A percentile compares a stretch with the other conserved stretches of the same genome.
Conservation (phyloP, 2,329 filamentous ascomycete species). For the Alternaria conjuncta region DNA sequence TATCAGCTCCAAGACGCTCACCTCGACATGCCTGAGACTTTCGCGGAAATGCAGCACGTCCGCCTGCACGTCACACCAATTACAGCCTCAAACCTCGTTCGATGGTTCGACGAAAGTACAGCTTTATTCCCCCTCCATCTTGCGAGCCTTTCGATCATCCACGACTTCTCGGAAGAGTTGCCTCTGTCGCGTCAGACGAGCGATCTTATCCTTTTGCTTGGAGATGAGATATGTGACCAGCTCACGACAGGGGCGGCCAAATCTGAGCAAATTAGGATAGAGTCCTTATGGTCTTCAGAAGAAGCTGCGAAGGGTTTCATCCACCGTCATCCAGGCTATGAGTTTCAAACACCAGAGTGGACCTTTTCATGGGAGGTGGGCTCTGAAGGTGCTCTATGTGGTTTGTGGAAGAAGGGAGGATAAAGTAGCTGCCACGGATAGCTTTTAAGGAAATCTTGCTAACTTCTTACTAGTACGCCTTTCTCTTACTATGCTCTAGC, state of each 20-base stretch:
- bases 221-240: no score
- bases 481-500: no score
- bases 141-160: neutral
- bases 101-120: fast-evolving
- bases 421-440: no score
- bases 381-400: neutral
- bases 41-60: neutral
- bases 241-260: neutral
- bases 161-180: neutral
- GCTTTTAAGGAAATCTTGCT: no score
- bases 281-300: neutral
- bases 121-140: neutral
- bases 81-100: fast-evolving
- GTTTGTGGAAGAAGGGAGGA: neutral
- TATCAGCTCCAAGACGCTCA: neutral
- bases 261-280: neutral
- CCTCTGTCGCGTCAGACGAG: no score
- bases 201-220: no score
- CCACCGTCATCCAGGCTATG: fast-evolving
- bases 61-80: neutral
- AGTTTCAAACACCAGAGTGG: neutral
- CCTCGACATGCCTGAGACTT: neutral
- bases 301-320: neutral
- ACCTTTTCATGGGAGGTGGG: neutral
- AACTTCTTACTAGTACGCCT: no score